These are phyloP conservation scores for Fomitopsis pulvina DNA, from an alignment of 768 basidiomycete genomes.

Conservation along the genomic window DNA sequence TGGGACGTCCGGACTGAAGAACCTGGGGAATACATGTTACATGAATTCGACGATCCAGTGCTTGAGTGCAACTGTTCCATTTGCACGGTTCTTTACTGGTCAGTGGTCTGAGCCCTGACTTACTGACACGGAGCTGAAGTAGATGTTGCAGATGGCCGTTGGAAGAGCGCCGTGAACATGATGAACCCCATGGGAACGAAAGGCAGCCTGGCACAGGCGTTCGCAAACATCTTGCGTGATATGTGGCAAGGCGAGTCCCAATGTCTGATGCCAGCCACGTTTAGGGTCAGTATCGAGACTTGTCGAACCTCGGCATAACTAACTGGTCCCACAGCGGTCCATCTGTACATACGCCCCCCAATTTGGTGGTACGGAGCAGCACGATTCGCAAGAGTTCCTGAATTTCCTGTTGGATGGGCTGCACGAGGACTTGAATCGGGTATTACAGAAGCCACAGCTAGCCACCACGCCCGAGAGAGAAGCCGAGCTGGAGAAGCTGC, in stretches of 20 bases:
- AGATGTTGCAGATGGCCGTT: slow-evolving; percentile 54
- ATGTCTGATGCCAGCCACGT: slow-evolving; percentile 74
- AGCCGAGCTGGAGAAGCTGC: slow-evolving; percentile 79
- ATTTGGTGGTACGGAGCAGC: slow-evolving; percentile 85
- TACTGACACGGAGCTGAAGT: background rate
- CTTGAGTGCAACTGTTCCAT: slow-evolving; percentile 88
- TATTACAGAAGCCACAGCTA: slow-evolving; percentile 63
- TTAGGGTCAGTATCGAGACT: slow-evolving; percentile 54
- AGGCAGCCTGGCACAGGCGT: slow-evolving; percentile 74
- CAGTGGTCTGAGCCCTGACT: slow-evolving; percentile 19
- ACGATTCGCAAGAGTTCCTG: slow-evolving; percentile 97
- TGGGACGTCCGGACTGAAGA: slow-evolving; percentile 84
- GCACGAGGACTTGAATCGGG: slow-evolving; percentile 93
- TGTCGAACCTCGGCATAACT: background rate
- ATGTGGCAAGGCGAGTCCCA: slow-evolving; percentile 86
- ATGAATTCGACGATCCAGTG: slow-evolving; percentile 99
- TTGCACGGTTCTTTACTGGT: slow-evolving; percentile 91
- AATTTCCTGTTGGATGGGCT: slow-evolving; percentile 91
- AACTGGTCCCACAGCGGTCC: slow-evolving; percentile 39
- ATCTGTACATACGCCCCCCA: slow-evolving; percentile 57
- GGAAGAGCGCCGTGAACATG: slow-evolving; percentile 80
- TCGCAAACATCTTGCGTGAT: slow-evolving; percentile 76
- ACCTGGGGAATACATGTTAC: slow-evolving; percentile 95
- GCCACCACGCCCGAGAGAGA: slow-evolving; percentile 74
- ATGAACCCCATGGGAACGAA: slow-evolving; percentile 84